Conservation (phyloP, 129 eudicot species). For the Flaveria sonorensis region DNA sequence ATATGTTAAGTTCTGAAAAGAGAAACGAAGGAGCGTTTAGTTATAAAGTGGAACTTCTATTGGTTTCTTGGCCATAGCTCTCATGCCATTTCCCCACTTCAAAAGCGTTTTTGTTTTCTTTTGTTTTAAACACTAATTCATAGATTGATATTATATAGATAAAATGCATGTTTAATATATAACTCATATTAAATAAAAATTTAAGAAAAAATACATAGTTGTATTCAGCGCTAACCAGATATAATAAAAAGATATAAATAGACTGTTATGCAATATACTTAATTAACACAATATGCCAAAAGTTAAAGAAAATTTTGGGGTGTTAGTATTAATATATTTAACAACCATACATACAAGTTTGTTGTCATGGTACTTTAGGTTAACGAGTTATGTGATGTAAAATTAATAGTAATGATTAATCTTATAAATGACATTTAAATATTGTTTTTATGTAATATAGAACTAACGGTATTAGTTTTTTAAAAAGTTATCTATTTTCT, state of each 20-base stretch:
- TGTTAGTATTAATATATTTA: no score
- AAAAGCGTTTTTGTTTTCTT: slow-evolving; percentile 30
- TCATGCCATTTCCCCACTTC: slow-evolving; percentile 44
- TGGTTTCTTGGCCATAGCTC: slow-evolving; percentile 40
- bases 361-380: no score
- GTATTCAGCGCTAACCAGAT: no score
- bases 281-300: no score
- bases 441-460: slow-evolving; percentile 14
- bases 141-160: neutral
- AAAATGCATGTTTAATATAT: neutral
- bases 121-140: neutral
- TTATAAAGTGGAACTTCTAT: slow-evolving; percentile 36
- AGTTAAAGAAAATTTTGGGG: no score
- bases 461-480: slow-evolving; percentile 19
- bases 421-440: neutral
- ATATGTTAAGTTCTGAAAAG: slow-evolving; percentile 25
- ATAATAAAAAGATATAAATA: neutral
- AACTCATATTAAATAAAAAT: neutral
- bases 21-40: slow-evolving; percentile 43
- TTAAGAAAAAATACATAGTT: neutral
- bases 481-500: neutral
- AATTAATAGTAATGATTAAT: neutral
- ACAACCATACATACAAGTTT: no score
- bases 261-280: no score
- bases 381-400: neutral